Evolutionary conservation across 2,329 filamentous ascomycete genomes (phyloP).

Genomic region (Pseudopithomyces chartarum): DNA sequence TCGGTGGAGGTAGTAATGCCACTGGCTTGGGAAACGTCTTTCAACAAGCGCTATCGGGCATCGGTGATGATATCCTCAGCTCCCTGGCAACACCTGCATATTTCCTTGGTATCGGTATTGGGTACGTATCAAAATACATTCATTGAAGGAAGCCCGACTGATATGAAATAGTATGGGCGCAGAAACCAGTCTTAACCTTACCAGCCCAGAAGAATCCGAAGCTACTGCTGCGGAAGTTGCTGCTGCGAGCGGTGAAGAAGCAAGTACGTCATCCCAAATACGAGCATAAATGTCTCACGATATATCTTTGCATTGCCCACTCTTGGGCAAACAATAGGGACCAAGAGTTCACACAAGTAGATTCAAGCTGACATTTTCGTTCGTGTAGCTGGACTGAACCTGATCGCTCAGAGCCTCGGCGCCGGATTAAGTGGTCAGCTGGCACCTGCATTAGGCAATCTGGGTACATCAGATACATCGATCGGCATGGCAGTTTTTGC

Average conservation of each 20-base stretch:
- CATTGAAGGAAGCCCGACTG: constrained; percentile 2
- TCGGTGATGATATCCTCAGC: constrained; percentile 17
- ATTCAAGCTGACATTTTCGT: too few relatives aligned
- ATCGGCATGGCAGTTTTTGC: constrained; percentile 30
- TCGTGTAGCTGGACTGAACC: constrained; percentile 22
- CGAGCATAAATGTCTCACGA: too few relatives aligned
- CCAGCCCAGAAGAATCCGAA: constrained; percentile 19
- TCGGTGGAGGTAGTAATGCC: constrained; percentile 14
- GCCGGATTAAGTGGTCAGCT: constrained; percentile 28
- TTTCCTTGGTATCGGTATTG: constrained; percentile 37
- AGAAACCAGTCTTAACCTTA: constrained; percentile 31
- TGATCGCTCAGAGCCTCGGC: constrained; percentile 32
- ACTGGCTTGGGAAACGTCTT: constrained; percentile 18
- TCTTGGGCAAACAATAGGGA: too few relatives aligned
- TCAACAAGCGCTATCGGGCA: constrained; percentile 8
- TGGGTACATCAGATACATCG: not conserved
- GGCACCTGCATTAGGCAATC: constrained; percentile 15
- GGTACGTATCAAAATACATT: constrained; percentile 15
- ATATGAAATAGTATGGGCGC: constrained; percentile 28
- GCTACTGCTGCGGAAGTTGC: constrained; percentile 26
- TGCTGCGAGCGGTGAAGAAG: constrained; percentile 20
- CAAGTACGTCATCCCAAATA: constrained; percentile 7
- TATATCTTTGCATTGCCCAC: too few relatives aligned
- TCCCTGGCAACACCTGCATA: constrained; percentile 31
- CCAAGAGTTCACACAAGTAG: too few relatives aligned